phyloP scores from a whole-genome alignment of 2,329 filamentous ascomycete genomes.

The Aspergillus thermomutatus region DNA sequence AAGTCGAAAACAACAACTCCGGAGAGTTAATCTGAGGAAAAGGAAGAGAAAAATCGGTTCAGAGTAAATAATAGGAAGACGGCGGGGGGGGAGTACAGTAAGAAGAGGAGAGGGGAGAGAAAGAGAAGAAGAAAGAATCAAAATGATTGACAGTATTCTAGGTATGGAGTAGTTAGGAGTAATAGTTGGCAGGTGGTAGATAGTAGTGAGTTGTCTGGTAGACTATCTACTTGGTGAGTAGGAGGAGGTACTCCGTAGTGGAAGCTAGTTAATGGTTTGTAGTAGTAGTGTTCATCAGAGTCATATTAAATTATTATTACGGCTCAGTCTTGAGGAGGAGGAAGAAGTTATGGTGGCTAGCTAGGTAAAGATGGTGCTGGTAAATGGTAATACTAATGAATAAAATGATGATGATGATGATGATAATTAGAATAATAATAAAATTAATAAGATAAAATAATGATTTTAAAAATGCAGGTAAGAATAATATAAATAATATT shows the following conservation, averaged over 20 bases:
- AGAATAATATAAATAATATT: background rate
- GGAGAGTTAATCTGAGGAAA: slow-evolving; percentile 6
- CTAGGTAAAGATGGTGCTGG: background rate
- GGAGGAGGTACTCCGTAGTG: background rate
- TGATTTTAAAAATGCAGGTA: slow-evolving; percentile 2
- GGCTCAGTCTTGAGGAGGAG: background rate
- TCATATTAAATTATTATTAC: background rate
- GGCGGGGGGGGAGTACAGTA: background rate
- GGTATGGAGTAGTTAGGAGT: background rate
- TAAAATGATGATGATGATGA: too few relatives aligned
- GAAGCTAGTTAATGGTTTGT: background rate
- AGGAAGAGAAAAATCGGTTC: slow-evolving; percentile 6
- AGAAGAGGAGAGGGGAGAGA: background rate
- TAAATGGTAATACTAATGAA: background rate
- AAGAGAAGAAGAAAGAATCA: background rate
- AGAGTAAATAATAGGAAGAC: background rate
- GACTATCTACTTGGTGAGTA: background rate
- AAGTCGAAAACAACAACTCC: slow-evolving; percentile 5
- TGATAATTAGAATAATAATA: slow-evolving; percentile 3
- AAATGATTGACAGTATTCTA: background rate
- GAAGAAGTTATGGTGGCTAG: background rate
- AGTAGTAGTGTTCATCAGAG: background rate
- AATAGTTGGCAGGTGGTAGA: background rate
- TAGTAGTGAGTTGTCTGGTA: background rate
- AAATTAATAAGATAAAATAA: slow-evolving; percentile 3